Percentiles rank a stretch among this genome's conserved stretches.
Conservation (phyloP, 176 grass and related monocot species). For the Puya raimondii region DNA sequence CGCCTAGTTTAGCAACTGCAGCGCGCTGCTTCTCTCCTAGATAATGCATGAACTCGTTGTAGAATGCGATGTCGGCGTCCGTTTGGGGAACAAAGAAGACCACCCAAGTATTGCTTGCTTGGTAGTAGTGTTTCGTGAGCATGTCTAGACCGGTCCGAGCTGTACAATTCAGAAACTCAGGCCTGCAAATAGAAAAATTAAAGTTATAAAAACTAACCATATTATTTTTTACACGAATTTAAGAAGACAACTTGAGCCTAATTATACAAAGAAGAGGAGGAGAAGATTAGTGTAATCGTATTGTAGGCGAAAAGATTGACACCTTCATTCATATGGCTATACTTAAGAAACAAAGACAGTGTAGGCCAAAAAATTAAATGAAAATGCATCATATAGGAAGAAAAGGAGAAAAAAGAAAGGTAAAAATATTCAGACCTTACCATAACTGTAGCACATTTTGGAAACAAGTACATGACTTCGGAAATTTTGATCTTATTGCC, state of each 20-base stretch:
- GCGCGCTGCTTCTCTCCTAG: constrained; percentile 86
- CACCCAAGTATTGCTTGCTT: constrained; percentile 73
- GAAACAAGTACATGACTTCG: too few relatives aligned
- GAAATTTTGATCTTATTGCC: too few relatives aligned
- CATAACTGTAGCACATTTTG: too few relatives aligned
- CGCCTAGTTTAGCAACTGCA: constrained; percentile 87
- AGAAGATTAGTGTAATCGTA: neutral
- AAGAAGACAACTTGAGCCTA: neutral
- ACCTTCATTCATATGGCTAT: neutral
- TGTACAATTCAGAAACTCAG: constrained; percentile 67
- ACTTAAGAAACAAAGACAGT: too few relatives aligned
- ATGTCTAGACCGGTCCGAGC: constrained; percentile 90
- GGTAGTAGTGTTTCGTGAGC: constrained; percentile 90
- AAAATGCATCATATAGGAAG: too few relatives aligned
- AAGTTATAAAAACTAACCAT: constrained; percentile 16
- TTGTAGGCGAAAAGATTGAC: neutral
- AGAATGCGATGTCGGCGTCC: constrained; percentile 70
- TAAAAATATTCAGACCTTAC: too few relatives aligned
- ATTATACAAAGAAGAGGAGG: neutral
- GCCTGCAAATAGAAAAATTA: constrained; percentile 40
- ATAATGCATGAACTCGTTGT: constrained; percentile 99
- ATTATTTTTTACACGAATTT: neutral
- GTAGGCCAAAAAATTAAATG: too few relatives aligned
- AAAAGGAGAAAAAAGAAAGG: too few relatives aligned
- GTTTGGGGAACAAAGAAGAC: constrained; percentile 96